These are phyloP conservation scores for Magnolia officinalis DNA, from an alignment of 164 flowering plant genomes.

Conservation along the genomic window DNA sequence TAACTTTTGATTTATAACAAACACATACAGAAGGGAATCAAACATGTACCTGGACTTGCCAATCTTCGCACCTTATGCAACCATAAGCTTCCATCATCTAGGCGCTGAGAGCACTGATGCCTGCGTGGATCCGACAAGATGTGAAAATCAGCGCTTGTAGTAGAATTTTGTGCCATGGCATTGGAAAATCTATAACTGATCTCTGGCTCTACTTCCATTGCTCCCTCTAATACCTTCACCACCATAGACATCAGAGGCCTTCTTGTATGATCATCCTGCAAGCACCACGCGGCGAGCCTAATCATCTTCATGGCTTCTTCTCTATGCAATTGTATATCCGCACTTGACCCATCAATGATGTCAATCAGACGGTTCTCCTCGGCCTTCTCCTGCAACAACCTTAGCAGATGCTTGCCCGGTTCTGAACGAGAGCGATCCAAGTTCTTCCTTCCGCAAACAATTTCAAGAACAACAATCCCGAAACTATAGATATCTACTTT, in stretches of 20 bases:
- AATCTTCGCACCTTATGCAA: not conserved
- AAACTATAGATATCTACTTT: conserved; percentile 25
- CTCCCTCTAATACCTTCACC: conserved; percentile 13
- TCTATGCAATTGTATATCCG: not conserved
- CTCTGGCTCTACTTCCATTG: not conserved
- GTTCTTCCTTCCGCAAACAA: conserved; percentile 21
- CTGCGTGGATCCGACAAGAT: not conserved
- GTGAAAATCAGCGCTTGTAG: not conserved
- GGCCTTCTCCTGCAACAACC: not conserved
- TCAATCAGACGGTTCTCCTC: not conserved
- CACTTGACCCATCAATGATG: not conserved
- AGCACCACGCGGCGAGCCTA: conserved; percentile 7
- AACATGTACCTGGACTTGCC: too few relatives aligned
- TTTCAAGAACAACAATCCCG: conserved; percentile 17
- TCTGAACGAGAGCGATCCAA: conserved; percentile 12
- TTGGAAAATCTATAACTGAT: not conserved
- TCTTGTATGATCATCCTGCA: conserved; percentile 4
- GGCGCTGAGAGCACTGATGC: conserved; percentile 2
- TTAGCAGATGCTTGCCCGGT: not conserved
- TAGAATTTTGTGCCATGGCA: not conserved
- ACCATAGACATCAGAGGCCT: conserved; percentile 15
- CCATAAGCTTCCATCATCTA: not conserved
- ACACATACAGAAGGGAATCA: too few relatives aligned
- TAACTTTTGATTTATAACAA: too few relatives aligned
- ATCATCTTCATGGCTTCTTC: conserved; percentile 9